Evolutionary conservation across 345 rosid species (phyloP).

Genomic region (Schrenkiella parvula): DNA sequence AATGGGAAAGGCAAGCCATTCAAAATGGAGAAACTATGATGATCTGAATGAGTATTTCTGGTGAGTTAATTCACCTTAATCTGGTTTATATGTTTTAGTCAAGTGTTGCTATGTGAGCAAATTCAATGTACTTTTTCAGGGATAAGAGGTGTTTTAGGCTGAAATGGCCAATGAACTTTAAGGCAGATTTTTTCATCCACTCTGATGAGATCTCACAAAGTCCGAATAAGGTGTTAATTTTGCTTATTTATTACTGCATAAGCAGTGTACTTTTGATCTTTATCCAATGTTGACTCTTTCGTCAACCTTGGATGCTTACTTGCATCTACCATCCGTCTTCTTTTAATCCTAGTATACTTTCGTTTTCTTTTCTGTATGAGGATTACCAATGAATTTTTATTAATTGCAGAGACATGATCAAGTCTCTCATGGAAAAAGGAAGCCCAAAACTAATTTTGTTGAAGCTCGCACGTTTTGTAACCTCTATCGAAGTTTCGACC

Average conservation of each 20-base stretch:
- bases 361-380: background rate
- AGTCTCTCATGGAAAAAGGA: conserved; percentile 44
- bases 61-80: conserved; percentile 40
- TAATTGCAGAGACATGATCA: conserved; percentile 53
- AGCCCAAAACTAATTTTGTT: conserved; percentile 96
- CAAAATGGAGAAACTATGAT: conserved; percentile 97
- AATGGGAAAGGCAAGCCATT: conserved; percentile 88
- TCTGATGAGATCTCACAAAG: conserved; percentile 35
- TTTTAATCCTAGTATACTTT: background rate
- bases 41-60: conserved; percentile 97
- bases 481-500: conserved; percentile 89
- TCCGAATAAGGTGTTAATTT: conserved; percentile 41
- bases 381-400: background rate
- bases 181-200: conserved; percentile 71
- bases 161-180: conserved; percentile 64
- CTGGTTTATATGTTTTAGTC: conserved; percentile 10
- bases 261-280: background rate
- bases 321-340: background rate
- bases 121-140: conserved; percentile 37
- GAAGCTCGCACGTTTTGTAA: conserved; percentile 97
- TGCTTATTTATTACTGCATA: background rate
- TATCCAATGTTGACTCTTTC: background rate
- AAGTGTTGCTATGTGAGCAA: conserved; percentile 10
- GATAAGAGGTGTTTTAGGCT: conserved; percentile 65
- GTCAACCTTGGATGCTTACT: background rate